Base-by-base conservation (phyloP, 805 yeast species). In the Wickerhamiella slavikovae region DNA sequence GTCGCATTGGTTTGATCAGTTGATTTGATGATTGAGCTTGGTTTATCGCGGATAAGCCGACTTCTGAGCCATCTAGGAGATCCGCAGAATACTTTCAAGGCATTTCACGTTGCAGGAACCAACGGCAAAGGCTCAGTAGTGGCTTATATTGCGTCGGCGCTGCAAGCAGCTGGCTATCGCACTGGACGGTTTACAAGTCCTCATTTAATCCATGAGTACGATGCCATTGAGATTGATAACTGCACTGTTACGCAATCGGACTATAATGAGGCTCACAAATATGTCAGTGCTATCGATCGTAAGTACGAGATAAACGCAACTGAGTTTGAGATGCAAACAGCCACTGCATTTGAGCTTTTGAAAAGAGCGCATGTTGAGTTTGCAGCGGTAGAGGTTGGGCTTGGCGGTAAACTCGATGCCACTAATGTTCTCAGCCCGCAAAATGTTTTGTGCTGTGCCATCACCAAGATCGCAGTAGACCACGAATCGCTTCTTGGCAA, bases 101-200 rank as follows among this genome's bases (percentile, higher is more conserved):
- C 80, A 1, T 56, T 89, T n/a, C 98, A 89, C 45, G 64, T 89
- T 3, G 94, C 94, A 0, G 98, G 98, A 0, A 85, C 98, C 6
- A 85, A 85, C 46, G 98, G 98, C 1, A 85, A 85, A 45, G 98
- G 98, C 0, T 82, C 95, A 0, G 77, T 83, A 0, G 70, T 92
- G 34, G 71, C 94, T 0, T 83, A 82, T 46, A 34, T 89, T 6
- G 61, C 80, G 3, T 68, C 80, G 12, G 58, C 73, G 2, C 49
- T 83, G 16, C 58, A 66, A 14, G 47, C 49, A 10, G 57, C 66
- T 15, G 55, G 46, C 11, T 50, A 65, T 24, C 45, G 51, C 17
- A 67, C 70, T 30, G 96, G 96, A 1, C 65, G 73, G 36, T 85
- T 82, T 55, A 82, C 91, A 1, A 74, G 92, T 3, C 98, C 98